Base-by-base conservation (phyloP, 2,329 filamentous ascomycete genomes). In the Penicillium verrucosum region DNA sequence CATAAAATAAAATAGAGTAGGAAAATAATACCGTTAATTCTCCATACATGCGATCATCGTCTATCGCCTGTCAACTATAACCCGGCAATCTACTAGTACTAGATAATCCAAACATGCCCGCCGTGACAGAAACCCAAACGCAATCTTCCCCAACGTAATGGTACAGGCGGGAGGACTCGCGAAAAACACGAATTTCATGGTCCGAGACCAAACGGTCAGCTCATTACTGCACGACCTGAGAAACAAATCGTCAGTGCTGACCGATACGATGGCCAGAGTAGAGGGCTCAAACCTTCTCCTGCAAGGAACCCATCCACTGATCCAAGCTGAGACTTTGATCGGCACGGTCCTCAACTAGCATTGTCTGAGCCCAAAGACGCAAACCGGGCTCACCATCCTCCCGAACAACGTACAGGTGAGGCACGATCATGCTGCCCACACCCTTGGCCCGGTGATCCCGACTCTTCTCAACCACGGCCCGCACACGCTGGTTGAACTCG, bases 341-440 rank as follows among this genome's bases (percentile, higher is more conserved):
- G 54, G 93, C 91, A 64, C 93, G 83, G 76, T 99, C 94, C 76
- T 99, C 94, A 45, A 99, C 89, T 68, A 99, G 79, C 75, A 97
- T 81, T 42, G 94, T 97, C 81, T 97, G 93, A 43, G 94, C 94
- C 94, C 94, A 99, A 61, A 97, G 80, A 77, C 95, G 92, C 73
- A 99, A 79, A 68, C 90, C 93, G 32, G 94, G 94, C 77, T 99
- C 94, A 51, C 94, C 94, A 70, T 97, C 94, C 75, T 97, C 93
- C 67, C 92, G 87, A 60, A 97, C 89, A 66, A 97, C 83, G 73
- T 97, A 99, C 55, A 99, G 80, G 69, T 96, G 90, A 47, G 94
- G 94, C 60, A 95, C 85, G n/a, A 88, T 85, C 63, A 97, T 96
- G 75, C 91, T 96, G 61, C 94, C 94, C 16, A 94, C 92, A 2